Evolutionary conservation across 192 early-diverging fungal genomes (phyloP).

Genomic region (Dimargaris verticillata): DNA sequence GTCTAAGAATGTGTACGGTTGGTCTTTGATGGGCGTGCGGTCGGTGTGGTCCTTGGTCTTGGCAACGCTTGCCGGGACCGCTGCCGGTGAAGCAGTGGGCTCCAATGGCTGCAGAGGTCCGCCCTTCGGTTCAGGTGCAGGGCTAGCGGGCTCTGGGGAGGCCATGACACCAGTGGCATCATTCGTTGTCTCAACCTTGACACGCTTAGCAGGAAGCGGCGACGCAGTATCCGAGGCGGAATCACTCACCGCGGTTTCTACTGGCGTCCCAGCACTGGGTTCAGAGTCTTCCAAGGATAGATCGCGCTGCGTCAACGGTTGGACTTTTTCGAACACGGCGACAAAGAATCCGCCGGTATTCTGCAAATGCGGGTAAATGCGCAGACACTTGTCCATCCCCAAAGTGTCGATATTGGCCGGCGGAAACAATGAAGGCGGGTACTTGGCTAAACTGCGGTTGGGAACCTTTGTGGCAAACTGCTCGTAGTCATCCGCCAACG

Average conservation of each 20-base stretch:
- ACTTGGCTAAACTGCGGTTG: conserved; percentile 20
- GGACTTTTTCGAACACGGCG: conserved; percentile 83
- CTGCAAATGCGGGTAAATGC: conserved; percentile 85
- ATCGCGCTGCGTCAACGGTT: conserved; percentile 38
- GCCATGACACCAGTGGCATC: not conserved
- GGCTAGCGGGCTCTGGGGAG: no score
- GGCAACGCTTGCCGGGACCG: no score
- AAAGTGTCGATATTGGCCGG: conserved; percentile 37
- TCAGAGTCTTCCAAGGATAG: conserved; percentile 9
- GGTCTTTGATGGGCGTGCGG: conserved; percentile 42
- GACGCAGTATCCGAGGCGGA: conserved; percentile 4
- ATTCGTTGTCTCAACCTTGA: conserved; percentile 13
- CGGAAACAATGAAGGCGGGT: conserved; percentile 42
- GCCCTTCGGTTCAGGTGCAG: no score
- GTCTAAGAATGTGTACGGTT: conserved; percentile 73
- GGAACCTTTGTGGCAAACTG: conserved; percentile 23
- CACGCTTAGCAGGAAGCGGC: conserved; percentile 13
- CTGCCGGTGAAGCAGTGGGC: no score
- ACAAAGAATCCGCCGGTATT: conserved; percentile 99
- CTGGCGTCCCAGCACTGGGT: conserved; percentile 13
- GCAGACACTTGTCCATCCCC: conserved; percentile 58
- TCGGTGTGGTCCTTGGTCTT: conserved; percentile 8
- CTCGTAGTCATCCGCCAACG: conserved; percentile 28
- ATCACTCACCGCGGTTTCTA: conserved; percentile 10
- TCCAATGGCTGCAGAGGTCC: no score